Conservation (phyloP, 2,329 filamentous ascomycete species). For the Aspergillus luchuensis region DNA sequence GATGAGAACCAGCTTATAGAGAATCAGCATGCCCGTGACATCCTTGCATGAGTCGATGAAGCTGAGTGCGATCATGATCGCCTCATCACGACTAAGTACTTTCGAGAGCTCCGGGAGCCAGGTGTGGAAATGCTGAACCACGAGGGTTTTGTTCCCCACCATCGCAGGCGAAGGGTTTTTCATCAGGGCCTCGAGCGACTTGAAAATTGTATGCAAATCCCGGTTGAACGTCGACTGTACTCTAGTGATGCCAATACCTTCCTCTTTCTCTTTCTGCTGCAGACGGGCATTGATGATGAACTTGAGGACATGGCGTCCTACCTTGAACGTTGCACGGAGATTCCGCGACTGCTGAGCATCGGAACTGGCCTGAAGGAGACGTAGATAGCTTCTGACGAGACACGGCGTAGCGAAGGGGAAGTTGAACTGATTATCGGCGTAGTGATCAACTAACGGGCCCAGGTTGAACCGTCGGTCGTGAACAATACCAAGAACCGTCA, state of each 20-base stretch:
- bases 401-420: slow-evolving; percentile 91
- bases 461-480: slow-evolving; percentile 93
- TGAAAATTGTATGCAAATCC: slow-evolving; percentile 84
- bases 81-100: slow-evolving; percentile 77
- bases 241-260: slow-evolving; percentile 78
- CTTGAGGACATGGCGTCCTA: slow-evolving; percentile 87
- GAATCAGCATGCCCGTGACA: slow-evolving; percentile 85
- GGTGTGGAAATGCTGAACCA: slow-evolving; percentile 93
- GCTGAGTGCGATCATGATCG: slow-evolving; percentile 85
- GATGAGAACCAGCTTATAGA: slow-evolving; percentile 91
- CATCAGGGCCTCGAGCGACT: slow-evolving; percentile 87
- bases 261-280: slow-evolving; percentile 86
- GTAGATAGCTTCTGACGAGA: slow-evolving; percentile 80
- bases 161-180: slow-evolving; percentile 79
- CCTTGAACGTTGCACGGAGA: slow-evolving; percentile 89
- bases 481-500: slow-evolving; percentile 87
- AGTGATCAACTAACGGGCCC: slow-evolving; percentile 85
- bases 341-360: slow-evolving; percentile 82
- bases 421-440: slow-evolving; percentile 84
- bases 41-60: slow-evolving; percentile 88
- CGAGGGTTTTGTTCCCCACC: slow-evolving; percentile 90
- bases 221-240: slow-evolving; percentile 73
- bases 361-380: slow-evolving; percentile 77
- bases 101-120: slow-evolving; percentile 91
- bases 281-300: slow-evolving; percentile 89